A percentile compares a stretch with the other conserved stretches of the same genome.
phyloP scores from a whole-genome alignment of 768 basidiomycete genomes.

The Glaciozyma antarctica region DNA sequence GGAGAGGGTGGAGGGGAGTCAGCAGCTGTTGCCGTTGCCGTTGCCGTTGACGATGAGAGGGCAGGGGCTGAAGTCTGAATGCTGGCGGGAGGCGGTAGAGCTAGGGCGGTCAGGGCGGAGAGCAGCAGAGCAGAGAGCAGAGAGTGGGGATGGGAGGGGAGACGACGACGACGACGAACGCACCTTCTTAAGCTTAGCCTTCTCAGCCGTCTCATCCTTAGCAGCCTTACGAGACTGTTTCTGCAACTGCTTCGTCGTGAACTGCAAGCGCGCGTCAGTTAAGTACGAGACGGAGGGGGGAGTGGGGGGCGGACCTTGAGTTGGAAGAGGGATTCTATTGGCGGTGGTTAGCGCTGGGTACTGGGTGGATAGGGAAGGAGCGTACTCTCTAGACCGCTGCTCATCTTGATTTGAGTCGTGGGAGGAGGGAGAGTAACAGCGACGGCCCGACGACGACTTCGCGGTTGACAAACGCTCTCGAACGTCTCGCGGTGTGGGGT shows the following conservation, averaged over 20 bases:
- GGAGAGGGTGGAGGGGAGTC: not conserved
- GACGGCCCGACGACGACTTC: too few species aligned
- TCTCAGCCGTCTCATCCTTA: slow-evolving; percentile 87
- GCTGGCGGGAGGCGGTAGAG: too few species aligned
- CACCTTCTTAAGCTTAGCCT: slow-evolving; percentile 86
- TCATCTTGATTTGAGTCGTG: not conserved
- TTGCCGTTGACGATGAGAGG: not conserved
- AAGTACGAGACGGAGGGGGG: not conserved
- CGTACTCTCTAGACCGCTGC: not conserved
- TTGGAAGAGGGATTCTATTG: slow-evolving; percentile 88
- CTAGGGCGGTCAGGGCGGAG: too few species aligned
- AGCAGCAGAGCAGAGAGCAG: not conserved
- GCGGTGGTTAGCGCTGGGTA: not conserved
- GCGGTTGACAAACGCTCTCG: too few species aligned
- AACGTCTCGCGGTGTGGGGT: too few species aligned
- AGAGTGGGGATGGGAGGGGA: not conserved
- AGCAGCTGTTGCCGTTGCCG: not conserved
- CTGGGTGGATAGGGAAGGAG: not conserved
- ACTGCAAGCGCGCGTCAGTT: slow-evolving; percentile 56
- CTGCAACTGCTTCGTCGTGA: slow-evolving; percentile 91
- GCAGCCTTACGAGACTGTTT: slow-evolving; percentile 95
- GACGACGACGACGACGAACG: slow-evolving; percentile 20
- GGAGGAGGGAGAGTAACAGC: not conserved
- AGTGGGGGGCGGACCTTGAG: slow-evolving; percentile 60
- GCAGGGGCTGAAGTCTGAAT: too few species aligned